These are phyloP conservation scores for Pseudonitzschia delicatissima DNA, from an alignment of 108 stramenopile species.

Conservation along the genomic window DNA sequence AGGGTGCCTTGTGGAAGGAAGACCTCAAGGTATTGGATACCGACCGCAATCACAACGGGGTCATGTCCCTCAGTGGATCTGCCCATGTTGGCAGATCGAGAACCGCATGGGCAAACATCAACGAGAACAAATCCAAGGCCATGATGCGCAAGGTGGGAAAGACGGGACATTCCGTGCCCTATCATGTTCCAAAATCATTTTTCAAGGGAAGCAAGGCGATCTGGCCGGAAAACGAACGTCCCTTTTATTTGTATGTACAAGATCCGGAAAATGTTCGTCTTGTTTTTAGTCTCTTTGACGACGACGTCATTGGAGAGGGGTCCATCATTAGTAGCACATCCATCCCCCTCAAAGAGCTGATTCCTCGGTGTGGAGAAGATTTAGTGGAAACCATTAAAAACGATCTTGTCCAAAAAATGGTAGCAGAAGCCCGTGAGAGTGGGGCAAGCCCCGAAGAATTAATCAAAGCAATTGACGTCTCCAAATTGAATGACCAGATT, in stretches of 20 bases:
- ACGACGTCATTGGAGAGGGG: constrained; percentile 63
- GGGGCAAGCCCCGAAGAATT: neutral
- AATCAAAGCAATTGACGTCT: constrained; percentile 3
- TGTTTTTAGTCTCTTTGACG: constrained; percentile 76
- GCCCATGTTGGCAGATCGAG: constrained; percentile 69
- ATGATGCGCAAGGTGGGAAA: constrained; percentile 28
- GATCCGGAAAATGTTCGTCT: constrained; percentile 59
- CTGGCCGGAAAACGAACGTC: constrained; percentile 61
- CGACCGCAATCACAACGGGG: constrained; percentile 72
- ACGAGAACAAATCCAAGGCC: constrained; percentile 48
- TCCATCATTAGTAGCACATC: constrained; percentile 59
- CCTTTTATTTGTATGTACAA: constrained; percentile 80
- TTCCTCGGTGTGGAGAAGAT: constrained; percentile 36
- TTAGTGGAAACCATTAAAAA: constrained; percentile 21
- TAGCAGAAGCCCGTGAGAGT: constrained; percentile 38
- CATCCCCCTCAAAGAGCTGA: constrained; percentile 40
- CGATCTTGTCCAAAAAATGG: constrained; percentile 40
- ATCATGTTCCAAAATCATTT: constrained; percentile 70
- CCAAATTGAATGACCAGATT: constrained; percentile 30
- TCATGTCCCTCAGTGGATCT: constrained; percentile 67
- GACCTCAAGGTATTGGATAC: constrained; percentile 68
- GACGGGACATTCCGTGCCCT: constrained; percentile 47
- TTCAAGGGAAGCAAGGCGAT: constrained; percentile 63
- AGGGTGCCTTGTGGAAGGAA: constrained; percentile 67
- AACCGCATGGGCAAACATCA: constrained; percentile 77